Base-by-base conservation (phyloP, 2,329 filamentous ascomycete genomes). In the Cladophialophora chaetospira region DNA sequence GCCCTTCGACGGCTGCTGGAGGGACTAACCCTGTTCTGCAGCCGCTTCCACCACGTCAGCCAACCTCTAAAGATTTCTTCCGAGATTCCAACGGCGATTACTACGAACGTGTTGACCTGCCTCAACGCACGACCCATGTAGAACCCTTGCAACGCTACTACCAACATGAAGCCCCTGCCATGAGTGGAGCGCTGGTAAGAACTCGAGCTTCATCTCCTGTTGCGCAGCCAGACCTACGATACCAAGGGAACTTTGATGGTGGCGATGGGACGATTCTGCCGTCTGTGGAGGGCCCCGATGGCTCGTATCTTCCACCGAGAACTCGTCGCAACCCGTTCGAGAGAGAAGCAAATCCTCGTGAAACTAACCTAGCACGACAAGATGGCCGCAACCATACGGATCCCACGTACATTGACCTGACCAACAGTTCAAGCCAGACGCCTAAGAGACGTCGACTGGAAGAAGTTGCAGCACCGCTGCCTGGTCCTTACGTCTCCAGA, bases 231-330 rank as follows among this genome's bases (percentile, higher is more conserved):
- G 50, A 48, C 2, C 43, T 35, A 13, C 49, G 55, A 21, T 54
- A 58, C 33, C 29, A 44, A 25, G 48, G 42, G 33, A 54, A 53
- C 49, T 26, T 51, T 28, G 57, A 65, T 11, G 57, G 45, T 29
- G 61, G 58, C 35, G 47, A 65, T 55, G 53, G 45, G 45, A 57
- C 52, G 9, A 53, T 66, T 17, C 48, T 66, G 8, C 60, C 57
- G 25, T 66, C 64, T 10, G 61, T 66, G 35, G 64, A 66, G 50
- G 57, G 48, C 25, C 58, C 58, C 29, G 55, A 66, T 40, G 63
- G 62, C 15, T 29, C 53, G n/a, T 58, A 63, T 35, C 46, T 51
- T n/a, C 60, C 61, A 35, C 43, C 61, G 42, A 38, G 45, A 5
- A 13, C 31, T 26, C 54, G 57, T 5, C 56, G 45, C 21, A 60